Conservation (phyloP, 805 yeast genomes). For the Wickerhamiella slavikovae region DNA sequence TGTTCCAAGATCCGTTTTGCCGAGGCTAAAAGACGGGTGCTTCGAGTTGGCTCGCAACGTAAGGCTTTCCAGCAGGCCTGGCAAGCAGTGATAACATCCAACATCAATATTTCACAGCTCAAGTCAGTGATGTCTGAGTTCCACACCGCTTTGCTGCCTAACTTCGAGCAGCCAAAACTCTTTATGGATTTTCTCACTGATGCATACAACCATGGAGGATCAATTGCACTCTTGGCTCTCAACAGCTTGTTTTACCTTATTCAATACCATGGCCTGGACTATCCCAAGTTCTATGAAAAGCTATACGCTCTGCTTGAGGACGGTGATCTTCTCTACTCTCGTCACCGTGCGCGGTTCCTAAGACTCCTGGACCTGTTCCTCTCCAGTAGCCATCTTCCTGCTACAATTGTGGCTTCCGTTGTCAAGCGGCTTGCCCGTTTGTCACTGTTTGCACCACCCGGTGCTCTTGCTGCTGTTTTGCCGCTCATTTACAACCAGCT, state of each 20-base stretch:
- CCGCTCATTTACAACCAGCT: slow-evolving; percentile 84
- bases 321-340: slow-evolving; percentile 51
- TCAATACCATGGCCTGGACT: slow-evolving; percentile 65
- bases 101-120: slow-evolving; percentile 33
- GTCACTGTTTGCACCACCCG: slow-evolving; percentile 59
- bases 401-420: slow-evolving; percentile 69
- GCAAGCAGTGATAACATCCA: slow-evolving; percentile 30
- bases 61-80: slow-evolving; percentile 24
- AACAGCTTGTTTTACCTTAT: slow-evolving; percentile 78
- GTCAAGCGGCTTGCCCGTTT: slow-evolving; percentile 64
- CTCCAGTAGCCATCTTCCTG: slow-evolving; percentile 71
- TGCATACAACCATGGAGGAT: slow-evolving; percentile 44
- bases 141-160: slow-evolving; percentile 73
- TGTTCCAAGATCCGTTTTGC: slow-evolving; percentile 1
- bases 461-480: slow-evolving; percentile 67
- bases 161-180: slow-evolving; percentile 54
- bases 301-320: slow-evolving; percentile 56
- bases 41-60: slow-evolving; percentile 25
- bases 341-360: slow-evolving; percentile 70
- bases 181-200: slow-evolving; percentile 90
- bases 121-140: slow-evolving; percentile 46
- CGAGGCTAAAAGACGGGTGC: slow-evolving; percentile 8
- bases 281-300: slow-evolving; percentile 73
- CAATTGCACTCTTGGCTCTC: slow-evolving; percentile 56
- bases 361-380: slow-evolving; percentile 71